phyloP scores from a whole-genome alignment of 306 rosid genomes.

The Citrullus amarus region DNA sequence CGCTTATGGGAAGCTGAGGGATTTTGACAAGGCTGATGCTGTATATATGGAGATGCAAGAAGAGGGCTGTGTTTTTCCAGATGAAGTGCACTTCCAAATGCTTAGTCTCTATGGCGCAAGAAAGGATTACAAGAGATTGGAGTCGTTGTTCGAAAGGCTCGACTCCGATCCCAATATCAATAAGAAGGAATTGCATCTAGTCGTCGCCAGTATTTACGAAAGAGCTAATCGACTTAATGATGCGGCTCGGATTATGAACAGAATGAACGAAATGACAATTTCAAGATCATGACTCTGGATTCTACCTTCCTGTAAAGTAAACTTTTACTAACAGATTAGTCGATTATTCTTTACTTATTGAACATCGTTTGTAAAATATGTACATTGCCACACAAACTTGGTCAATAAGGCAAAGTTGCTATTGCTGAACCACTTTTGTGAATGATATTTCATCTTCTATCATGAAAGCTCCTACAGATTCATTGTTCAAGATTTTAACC shows the following conservation, averaged over 20 bases:
- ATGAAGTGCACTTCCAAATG: slow-evolving; percentile 90
- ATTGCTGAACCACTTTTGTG: not conserved
- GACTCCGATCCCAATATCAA: slow-evolving; percentile 69
- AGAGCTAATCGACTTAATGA: slow-evolving; percentile 63
- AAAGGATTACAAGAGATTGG: slow-evolving; percentile 48
- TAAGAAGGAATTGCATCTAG: slow-evolving; percentile 78
- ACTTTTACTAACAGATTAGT: not conserved
- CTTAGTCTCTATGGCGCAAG: slow-evolving; percentile 66
- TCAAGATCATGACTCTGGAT: slow-evolving; percentile 5
- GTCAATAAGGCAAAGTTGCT: not conserved
- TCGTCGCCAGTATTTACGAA: slow-evolving; percentile 67
- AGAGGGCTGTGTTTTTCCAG: slow-evolving; percentile 65
- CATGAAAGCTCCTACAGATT: not conserved
- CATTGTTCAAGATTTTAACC: not conserved
- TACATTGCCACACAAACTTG: not conserved
- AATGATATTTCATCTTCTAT: not conserved
- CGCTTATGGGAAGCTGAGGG: slow-evolving; percentile 74
- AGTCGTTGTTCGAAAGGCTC: slow-evolving; percentile 52
- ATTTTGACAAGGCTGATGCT: slow-evolving; percentile 68
- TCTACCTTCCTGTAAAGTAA: not conserved
- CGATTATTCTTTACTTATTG: not conserved
- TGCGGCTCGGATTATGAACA: slow-evolving; percentile 63
- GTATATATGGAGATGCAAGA: slow-evolving; percentile 63
- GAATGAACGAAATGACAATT: slow-evolving; percentile 31
- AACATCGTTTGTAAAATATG: not conserved